A percentile compares a stretch with the other conserved stretches of the same genome.
Conservation (phyloP, 2,329 filamentous ascomycete species). For the Dryadomyces sulphureus region DNA sequence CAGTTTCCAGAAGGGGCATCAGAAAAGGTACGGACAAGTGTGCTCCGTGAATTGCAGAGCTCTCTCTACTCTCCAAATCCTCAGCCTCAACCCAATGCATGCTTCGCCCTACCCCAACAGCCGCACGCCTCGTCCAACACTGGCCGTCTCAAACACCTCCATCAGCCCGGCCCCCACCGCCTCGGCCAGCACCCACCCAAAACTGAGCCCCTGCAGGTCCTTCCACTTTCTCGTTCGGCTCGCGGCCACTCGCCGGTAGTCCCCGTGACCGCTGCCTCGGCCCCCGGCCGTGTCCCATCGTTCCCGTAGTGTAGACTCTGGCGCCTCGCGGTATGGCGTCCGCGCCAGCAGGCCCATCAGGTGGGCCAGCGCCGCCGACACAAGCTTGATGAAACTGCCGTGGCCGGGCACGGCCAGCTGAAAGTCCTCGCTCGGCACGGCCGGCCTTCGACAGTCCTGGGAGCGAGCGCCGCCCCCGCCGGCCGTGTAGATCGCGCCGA, state of each 20-base stretch:
- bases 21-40: no score
- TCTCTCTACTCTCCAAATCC: no score
- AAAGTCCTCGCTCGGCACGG: slow-evolving; percentile 18
- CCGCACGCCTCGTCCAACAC: slow-evolving; percentile 54
- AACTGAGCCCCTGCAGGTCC: slow-evolving; percentile 52
- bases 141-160: slow-evolving; percentile 61
- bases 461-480: slow-evolving; percentile 34
- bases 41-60: no score
- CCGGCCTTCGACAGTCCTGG: neutral
- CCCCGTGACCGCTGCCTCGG: slow-evolving; percentile 37
- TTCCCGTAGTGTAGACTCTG: slow-evolving; percentile 46
- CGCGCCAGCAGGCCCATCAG: slow-evolving; percentile 42
- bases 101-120: slow-evolving; percentile 9
- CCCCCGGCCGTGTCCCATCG: slow-evolving; percentile 50
- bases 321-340: slow-evolving; percentile 46
- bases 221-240: slow-evolving; percentile 56
- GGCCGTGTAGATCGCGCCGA: slow-evolving; percentile 46
- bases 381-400: slow-evolving; percentile 51
- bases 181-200: slow-evolving; percentile 58
- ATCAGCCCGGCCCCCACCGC: slow-evolving; percentile 55
- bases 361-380: slow-evolving; percentile 45
- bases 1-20: no score
- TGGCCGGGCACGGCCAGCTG: slow-evolving; percentile 52
- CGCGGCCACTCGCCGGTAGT: slow-evolving; percentile 29
- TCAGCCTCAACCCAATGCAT: no score